Evolutionary conservation across 306 rosid genomes (phyloP).

Genomic region (Cucurbita ficifolia): DNA sequence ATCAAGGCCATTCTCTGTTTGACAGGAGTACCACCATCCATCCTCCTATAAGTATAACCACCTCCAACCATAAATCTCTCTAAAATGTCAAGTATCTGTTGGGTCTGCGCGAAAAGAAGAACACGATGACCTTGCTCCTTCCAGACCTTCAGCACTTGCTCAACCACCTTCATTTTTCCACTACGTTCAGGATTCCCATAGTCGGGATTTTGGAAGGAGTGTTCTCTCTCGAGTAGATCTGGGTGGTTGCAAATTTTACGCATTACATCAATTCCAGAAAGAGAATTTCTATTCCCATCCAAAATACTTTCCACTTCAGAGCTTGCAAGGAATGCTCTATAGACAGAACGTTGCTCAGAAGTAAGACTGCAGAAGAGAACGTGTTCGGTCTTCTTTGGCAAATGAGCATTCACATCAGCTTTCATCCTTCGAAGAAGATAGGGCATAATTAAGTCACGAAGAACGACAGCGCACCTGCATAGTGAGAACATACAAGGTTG

Average conservation of each 20-base stretch:
- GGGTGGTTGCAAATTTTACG: slow-evolving; percentile 98
- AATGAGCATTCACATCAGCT: slow-evolving; percentile 86
- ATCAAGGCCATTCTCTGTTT: slow-evolving; percentile 95
- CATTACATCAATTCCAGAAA: slow-evolving; percentile 91
- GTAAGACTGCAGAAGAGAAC: slow-evolving; percentile 94
- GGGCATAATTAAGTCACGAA: slow-evolving; percentile 93
- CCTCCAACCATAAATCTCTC: slow-evolving; percentile 42
- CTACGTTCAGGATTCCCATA: slow-evolving; percentile 92
- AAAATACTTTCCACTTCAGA: slow-evolving; percentile 85
- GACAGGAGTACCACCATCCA: slow-evolving; percentile 88
- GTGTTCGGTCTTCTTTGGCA: slow-evolving; percentile 95
- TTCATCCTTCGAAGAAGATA: slow-evolving; percentile 97
- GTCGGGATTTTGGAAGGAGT: slow-evolving; percentile 58
- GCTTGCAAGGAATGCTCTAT: slow-evolving; percentile 97
- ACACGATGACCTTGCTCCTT: slow-evolving; percentile 94
- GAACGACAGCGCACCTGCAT: slow-evolving; percentile 89
- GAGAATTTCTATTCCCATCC: slow-evolving; percentile 78
- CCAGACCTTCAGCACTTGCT: slow-evolving; percentile 89
- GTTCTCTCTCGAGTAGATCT: slow-evolving; percentile 96
- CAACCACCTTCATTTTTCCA: slow-evolving; percentile 92
- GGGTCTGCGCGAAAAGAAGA: slow-evolving; percentile 87
- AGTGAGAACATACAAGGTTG: slow-evolving; percentile 7
- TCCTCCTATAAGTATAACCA: slow-evolving; percentile 67
- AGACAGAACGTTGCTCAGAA: slow-evolving; percentile 67
- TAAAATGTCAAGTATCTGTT: slow-evolving; percentile 89